A percentile compares a stretch with the other conserved stretches of the same genome.
Conservation (phyloP, 352 stramenopile species). For the Pythium rishiriense region DNA sequence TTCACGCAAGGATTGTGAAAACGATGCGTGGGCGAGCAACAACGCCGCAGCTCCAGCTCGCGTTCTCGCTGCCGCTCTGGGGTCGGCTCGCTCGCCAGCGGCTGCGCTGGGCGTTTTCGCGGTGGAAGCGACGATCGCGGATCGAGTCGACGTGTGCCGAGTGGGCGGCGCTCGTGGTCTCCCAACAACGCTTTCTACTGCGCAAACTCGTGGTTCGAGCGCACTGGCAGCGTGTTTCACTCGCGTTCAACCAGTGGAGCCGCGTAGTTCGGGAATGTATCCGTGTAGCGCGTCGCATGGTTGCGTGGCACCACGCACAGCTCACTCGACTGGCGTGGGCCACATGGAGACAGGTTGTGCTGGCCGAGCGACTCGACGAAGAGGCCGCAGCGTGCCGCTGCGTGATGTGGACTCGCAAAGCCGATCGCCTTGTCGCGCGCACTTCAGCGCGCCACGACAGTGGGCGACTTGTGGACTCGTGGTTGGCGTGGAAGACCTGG, state of each 20-base stretch:
- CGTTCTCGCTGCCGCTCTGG: constrained; percentile 2
- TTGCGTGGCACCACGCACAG: neutral
- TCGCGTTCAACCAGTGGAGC: constrained; percentile 4
- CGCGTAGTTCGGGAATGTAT: neutral
- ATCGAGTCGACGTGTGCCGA: neutral
- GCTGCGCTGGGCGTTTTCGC: neutral
- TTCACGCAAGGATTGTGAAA: too few relatives aligned
- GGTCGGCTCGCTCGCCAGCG: neutral
- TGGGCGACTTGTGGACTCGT: neutral
- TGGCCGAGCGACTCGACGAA: constrained; percentile 8
- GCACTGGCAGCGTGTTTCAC: constrained; percentile 4
- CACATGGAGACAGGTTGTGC: constrained; percentile 2
- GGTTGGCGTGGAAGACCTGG: constrained; percentile 18
- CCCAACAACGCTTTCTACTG: constrained; percentile 15
- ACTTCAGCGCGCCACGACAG: neutral
- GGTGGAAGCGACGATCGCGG: neutral
- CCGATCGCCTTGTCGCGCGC: neutral
- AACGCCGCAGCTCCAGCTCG: neutral
- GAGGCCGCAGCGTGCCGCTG: constrained; percentile 7
- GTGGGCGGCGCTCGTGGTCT: neutral
- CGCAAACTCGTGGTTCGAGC: constrained; percentile 12
- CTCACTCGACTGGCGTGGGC: neutral
- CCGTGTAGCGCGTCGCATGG: neutral
- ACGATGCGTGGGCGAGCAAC: too few relatives aligned
- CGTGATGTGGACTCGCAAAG: constrained; percentile 7